These are phyloP conservation scores for Monosporascus sp. DNA, from an alignment of 2,329 filamentous ascomycete species.

Conservation along the genomic window DNA sequence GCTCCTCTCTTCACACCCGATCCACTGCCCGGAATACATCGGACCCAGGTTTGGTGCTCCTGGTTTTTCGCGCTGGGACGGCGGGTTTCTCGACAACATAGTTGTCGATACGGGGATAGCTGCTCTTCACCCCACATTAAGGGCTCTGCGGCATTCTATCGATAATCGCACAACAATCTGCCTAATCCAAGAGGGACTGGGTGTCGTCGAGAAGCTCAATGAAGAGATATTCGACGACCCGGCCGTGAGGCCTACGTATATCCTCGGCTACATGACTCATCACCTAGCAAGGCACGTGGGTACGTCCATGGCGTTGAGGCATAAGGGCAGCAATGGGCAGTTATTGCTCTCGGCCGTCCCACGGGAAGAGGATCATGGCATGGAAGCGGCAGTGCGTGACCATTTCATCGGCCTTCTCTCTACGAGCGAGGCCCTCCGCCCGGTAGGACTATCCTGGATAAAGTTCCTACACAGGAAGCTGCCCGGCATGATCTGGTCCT, in stretches of 20 bases:
- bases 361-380: constrained; percentile 5
- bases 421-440: constrained; percentile 56
- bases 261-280: constrained; percentile 60
- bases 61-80: not conserved
- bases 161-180: constrained; percentile 64
- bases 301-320: constrained; percentile 30
- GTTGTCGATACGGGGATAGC: constrained; percentile 15
- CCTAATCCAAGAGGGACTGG: constrained; percentile 77
- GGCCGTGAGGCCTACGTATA: constrained; percentile 63
- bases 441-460: constrained; percentile 50
- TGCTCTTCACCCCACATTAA: constrained; percentile 13
- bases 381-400: constrained; percentile 18
- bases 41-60: not conserved
- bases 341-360: constrained; percentile 11
- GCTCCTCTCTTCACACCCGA: constrained; percentile 14
- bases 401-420: constrained; percentile 63
- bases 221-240: constrained; percentile 63
- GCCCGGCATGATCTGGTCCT: constrained; percentile 69
- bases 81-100: constrained; percentile 16
- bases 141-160: constrained; percentile 17
- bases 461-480: constrained; percentile 70
- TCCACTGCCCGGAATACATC: constrained; percentile 19
- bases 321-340: constrained; percentile 27
- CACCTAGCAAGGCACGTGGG: constrained; percentile 10
- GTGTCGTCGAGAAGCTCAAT: constrained; percentile 74